Conservation (phyloP, 352 stramenopile genomes). For the Globisporangium polare region DNA sequence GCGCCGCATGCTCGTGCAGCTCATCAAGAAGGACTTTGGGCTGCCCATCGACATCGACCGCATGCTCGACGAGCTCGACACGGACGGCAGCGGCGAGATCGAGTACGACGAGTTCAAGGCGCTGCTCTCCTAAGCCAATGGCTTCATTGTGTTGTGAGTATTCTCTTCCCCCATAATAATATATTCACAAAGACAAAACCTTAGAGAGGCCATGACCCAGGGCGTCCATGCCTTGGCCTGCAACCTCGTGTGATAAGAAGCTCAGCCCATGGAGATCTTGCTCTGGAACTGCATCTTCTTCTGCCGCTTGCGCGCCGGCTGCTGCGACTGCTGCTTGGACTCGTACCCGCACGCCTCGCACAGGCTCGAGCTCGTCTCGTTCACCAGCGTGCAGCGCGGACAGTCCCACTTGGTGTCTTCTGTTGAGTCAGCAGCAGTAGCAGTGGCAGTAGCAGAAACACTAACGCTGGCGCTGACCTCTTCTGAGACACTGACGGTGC, state of each 20-base stretch:
- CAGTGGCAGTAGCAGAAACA: not conserved
- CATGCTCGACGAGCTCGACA: constrained; percentile 95
- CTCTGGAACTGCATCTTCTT: constrained; percentile 78
- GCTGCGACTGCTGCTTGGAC: constrained; percentile 20
- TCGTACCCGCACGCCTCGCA: constrained; percentile 73
- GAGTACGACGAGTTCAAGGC: constrained; percentile 96
- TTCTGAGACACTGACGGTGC: not conserved
- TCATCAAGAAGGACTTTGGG: constrained; percentile 96
- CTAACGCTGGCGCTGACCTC: constrained; percentile 7
- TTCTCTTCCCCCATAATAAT: constrained; percentile 18
- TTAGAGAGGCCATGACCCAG: not conserved
- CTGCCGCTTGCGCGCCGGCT: constrained; percentile 48
- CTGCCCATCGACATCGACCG: constrained; percentile 96
- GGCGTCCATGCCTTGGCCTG: not conserved
- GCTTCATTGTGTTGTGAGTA: not conserved
- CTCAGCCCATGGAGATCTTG: constrained; percentile 55
- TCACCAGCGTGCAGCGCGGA: constrained; percentile 76
- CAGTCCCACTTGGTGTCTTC: constrained; percentile 61
- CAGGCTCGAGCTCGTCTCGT: constrained; percentile 41
- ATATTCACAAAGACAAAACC: constrained; percentile 15
- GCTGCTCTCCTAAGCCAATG: constrained; percentile 60
- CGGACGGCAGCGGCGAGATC: constrained; percentile 92
- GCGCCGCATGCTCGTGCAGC: constrained; percentile 83
- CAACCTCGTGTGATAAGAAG: not conserved
- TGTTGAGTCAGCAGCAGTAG: not conserved